Evolutionary conservation across 2,329 filamentous ascomycete species (phyloP).

Genomic region (Conoideocrella luteorostrata): DNA sequence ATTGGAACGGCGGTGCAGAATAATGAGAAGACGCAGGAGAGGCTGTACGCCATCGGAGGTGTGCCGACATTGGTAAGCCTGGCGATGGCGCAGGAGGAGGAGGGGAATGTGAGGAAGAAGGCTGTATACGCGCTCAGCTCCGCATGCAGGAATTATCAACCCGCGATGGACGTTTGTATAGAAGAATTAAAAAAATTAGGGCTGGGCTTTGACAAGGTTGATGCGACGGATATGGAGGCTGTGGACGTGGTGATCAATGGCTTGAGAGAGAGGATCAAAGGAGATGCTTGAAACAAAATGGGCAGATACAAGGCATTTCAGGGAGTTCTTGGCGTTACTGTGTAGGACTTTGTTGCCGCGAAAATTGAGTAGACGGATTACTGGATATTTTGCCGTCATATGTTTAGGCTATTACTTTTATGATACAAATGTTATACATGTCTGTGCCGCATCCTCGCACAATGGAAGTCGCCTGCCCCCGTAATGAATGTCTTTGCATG

Average conservation of each 20-base stretch:
- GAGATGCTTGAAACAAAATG: constrained; percentile 15
- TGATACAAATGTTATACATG: constrained; percentile 30
- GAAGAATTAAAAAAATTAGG: constrained; percentile 53
- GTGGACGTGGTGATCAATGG: constrained; percentile 69
- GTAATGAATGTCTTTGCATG: too few species aligned
- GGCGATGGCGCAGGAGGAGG: constrained; percentile 33
- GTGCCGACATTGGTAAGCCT: constrained; percentile 64
- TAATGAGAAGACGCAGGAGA: constrained; percentile 79
- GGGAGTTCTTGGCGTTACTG: constrained; percentile 27
- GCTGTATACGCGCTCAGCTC: constrained; percentile 85
- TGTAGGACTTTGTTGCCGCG: too few species aligned
- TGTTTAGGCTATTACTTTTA: constrained; percentile 9
- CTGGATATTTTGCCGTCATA: neutral
- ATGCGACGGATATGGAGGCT: constrained; percentile 81
- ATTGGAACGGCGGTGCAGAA: constrained; percentile 94
- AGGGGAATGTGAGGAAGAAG: constrained; percentile 68
- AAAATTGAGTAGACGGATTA: neutral
- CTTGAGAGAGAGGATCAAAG: constrained; percentile 49
- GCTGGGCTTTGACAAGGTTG: constrained; percentile 52
- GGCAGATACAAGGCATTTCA: too few species aligned
- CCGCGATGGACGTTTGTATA: constrained; percentile 64
- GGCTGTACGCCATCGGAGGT: constrained; percentile 55
- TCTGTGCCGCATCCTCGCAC: constrained; percentile 6
- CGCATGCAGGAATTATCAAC: constrained; percentile 82
- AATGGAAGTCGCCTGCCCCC: too few species aligned